Evolutionary conservation across 257 asterid species (phyloP), one percentile per base, ranked within the genome.

Genomic region (Plantago major): DNA sequence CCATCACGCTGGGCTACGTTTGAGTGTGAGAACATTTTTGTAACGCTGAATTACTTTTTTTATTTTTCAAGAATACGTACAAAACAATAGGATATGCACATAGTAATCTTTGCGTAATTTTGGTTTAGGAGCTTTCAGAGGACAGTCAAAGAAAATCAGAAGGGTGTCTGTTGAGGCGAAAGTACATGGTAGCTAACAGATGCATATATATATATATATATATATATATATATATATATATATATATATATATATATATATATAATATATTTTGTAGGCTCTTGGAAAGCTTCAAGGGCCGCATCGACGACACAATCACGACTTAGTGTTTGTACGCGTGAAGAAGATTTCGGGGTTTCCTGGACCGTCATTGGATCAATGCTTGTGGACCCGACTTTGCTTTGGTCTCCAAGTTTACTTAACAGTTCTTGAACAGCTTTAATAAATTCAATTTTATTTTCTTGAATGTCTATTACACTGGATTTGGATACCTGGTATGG

Each of bases 1-100:
- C 95, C 95, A 38, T 84, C 95, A 19, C 89, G 90, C 55, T 92
- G 98, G 98, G 96, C 98, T 47, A 86, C 98, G 42, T 92, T 92
- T 53, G 97, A 89, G 58, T 90, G 97, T 90, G 82, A 81, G 97
- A 59, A 55, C 62, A 22, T 55, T 52, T 15, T 28, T 38, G 60
- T 18, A 37, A 9, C 65, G 1, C 42, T 48, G 13, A 63, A 30
- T n/a, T 58, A 54, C 53, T n/a, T 28, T 6, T 30, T 13, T 22
- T 50, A 44, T 46, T 50, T 64, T 63, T 44, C 11, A 22, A 30
- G 58, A 60, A 42, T 10, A 8, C 1, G 46, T 30, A 43, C 26
- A 26, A 63, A 33, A 48, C 37, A 1, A 33, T 7, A 1, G 7
- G 33, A 48, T 52, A 14, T 46, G 33, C 38, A 10, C 48, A 51